A percentile compares a stretch with the other conserved stretches of the same genome.
These are phyloP conservation scores for Zygoascus ofunaensis DNA, from an alignment of 805 yeast species.

Conservation along the genomic window DNA sequence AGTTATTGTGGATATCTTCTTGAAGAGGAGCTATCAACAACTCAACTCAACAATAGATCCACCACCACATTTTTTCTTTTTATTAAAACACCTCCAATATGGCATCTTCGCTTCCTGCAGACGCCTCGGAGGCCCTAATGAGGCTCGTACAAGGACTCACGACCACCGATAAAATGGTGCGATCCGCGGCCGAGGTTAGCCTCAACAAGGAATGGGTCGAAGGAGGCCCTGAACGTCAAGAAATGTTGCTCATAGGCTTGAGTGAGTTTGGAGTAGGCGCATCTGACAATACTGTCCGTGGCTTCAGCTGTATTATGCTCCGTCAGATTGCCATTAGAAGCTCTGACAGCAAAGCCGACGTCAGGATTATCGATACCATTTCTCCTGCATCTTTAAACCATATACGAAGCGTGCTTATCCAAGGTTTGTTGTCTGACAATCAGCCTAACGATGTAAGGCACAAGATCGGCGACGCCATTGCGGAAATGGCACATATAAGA, in stretches of 20 bases:
- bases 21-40: no score
- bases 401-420: slow-evolving; percentile 56
- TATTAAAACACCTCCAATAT: no score
- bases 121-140: slow-evolving; percentile 44
- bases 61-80: no score
- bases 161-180: slow-evolving; percentile 65
- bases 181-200: slow-evolving; percentile 69
- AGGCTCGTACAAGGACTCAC: slow-evolving; percentile 59
- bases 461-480: slow-evolving; percentile 86
- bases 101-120: slow-evolving; percentile 45
- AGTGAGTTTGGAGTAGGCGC: slow-evolving; percentile 71
- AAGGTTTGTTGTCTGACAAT: slow-evolving; percentile 56
- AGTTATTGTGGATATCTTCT: no score
- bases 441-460: slow-evolving; percentile 77
- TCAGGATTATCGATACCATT: slow-evolving; percentile 68
- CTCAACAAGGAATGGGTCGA: slow-evolving; percentile 72
- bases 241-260: slow-evolving; percentile 61
- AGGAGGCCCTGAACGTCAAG: slow-evolving; percentile 44
- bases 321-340: slow-evolving; percentile 62
- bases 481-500: slow-evolving; percentile 64
- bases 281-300: slow-evolving; percentile 30
- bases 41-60: no score
- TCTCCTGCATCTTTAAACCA: slow-evolving; percentile 48
- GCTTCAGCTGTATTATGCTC: slow-evolving; percentile 81
- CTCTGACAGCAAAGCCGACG: slow-evolving; percentile 48